These are phyloP conservation scores for Monoraphidium neglectum DNA, from an alignment of 139 green algal genomes.

Conservation along the genomic window DNA sequence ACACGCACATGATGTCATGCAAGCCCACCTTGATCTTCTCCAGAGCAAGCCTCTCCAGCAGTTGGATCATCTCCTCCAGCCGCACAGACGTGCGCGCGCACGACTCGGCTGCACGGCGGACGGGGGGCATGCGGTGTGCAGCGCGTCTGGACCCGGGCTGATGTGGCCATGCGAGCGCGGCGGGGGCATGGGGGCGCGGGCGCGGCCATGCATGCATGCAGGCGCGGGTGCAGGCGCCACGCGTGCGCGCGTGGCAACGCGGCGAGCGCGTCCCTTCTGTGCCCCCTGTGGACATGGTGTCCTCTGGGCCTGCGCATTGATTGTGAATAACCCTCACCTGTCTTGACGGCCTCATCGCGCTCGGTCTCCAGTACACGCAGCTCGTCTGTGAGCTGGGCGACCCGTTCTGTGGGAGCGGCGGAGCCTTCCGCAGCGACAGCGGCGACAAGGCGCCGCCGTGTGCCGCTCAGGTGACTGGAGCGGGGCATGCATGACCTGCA, in stretches of 20 bases:
- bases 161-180: no score
- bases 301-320: not conserved
- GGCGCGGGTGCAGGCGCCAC: no score
- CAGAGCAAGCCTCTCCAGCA: constrained; percentile 40
- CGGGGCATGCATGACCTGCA: no score
- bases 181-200: no score
- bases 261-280: no score
- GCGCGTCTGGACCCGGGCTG: no score
- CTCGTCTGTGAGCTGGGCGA: constrained; percentile 26
- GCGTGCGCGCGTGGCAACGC: no score
- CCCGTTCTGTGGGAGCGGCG: not conserved
- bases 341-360: constrained; percentile 38
- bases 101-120: constrained; percentile 34
- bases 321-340: constrained; percentile 12
- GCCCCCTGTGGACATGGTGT: no score
- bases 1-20: no score
- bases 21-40: constrained; percentile 32
- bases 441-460: not conserved
- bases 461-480: no score
- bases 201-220: no score
- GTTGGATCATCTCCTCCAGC: constrained; percentile 44
- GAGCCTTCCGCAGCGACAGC: not conserved
- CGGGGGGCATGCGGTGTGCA: not conserved
- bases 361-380: constrained; percentile 38
- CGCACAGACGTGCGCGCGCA: constrained; percentile 34